Conservation (phyloP, 2,329 filamentous ascomycete genomes). For the Ilyonectria robusta region DNA sequence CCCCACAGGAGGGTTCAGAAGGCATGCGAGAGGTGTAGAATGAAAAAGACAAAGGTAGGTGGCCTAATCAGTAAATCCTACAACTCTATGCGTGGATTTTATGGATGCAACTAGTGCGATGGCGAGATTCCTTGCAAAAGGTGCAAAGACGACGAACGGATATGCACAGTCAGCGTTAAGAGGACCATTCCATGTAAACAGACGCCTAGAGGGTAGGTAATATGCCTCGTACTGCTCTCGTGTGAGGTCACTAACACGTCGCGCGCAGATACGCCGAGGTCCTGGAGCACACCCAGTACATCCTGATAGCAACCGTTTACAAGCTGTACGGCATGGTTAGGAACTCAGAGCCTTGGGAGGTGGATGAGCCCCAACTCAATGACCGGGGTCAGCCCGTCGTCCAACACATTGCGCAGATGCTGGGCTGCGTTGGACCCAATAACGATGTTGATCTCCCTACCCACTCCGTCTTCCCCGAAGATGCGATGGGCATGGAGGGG, state of each 20-base stretch:
- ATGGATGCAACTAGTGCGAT: constrained; percentile 59
- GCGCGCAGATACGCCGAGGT: constrained; percentile 66
- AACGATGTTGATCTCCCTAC: constrained; percentile 65
- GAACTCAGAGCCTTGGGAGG: constrained; percentile 66
- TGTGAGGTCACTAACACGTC: not conserved
- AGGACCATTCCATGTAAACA: constrained; percentile 73
- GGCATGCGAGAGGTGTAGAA: not conserved
- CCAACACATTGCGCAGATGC: constrained; percentile 69
- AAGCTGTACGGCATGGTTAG: constrained; percentile 71
- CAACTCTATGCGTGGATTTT: not conserved
- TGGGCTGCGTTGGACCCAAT: constrained; percentile 69
- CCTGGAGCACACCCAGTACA: constrained; percentile 71
- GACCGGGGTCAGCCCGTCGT: constrained; percentile 69
- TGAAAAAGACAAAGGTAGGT: constrained; percentile 1
- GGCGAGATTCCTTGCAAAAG: constrained; percentile 71
- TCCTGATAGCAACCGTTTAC: constrained; percentile 69
- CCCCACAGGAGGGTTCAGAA: not conserved
- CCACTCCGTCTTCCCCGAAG: constrained; percentile 66
- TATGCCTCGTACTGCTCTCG: not conserved
- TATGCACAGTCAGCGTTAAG: constrained; percentile 69
- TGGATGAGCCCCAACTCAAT: constrained; percentile 69
- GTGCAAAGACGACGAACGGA: constrained; percentile 70
- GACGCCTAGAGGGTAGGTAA: constrained; percentile 58
- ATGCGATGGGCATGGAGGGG: constrained; percentile 63
- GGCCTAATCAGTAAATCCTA: not conserved